phyloP scores from a whole-genome alignment of 2,329 filamentous ascomycete species.

The Ploettnerulaceae sp. region DNA sequence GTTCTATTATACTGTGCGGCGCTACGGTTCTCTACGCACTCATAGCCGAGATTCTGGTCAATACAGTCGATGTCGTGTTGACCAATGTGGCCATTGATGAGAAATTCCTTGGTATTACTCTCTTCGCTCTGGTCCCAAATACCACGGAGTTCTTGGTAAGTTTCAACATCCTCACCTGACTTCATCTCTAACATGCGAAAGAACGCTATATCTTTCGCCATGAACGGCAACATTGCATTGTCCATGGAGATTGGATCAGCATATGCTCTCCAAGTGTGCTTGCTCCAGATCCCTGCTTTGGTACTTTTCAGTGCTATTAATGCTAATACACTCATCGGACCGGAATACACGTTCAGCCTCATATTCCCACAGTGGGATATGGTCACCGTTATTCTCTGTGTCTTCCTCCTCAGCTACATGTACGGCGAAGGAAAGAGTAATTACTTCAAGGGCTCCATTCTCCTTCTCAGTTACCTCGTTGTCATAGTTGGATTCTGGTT shows the following conservation, averaged over 20 bases:
- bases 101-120: slow-evolving; percentile 93
- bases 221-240: slow-evolving; percentile 98
- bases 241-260: slow-evolving; percentile 99
- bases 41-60: slow-evolving; percentile 93
- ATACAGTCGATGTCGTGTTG: slow-evolving; percentile 94
- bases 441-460: slow-evolving; percentile 97
- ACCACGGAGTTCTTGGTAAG: slow-evolving; percentile 93
- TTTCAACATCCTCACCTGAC: slow-evolving; percentile 12
- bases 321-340: slow-evolving; percentile 49
- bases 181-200: slow-evolving; percentile 21
- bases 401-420: slow-evolving; percentile 95
- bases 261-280: slow-evolving; percentile 91
- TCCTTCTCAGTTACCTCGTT: slow-evolving; percentile 88
- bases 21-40: slow-evolving; percentile 93
- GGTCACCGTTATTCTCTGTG: slow-evolving; percentile 92
- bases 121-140: slow-evolving; percentile 95
- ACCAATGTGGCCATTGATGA: slow-evolving; percentile 89
- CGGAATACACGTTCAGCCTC: slow-evolving; percentile 69
- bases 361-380: slow-evolving; percentile 99
- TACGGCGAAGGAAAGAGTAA: slow-evolving; percentile 99
- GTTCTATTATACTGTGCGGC: slow-evolving; percentile 78
- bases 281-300: slow-evolving; percentile 88
- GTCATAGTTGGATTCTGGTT: slow-evolving; percentile 91
- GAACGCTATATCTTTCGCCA: slow-evolving; percentile 98
- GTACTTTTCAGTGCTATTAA: slow-evolving; percentile 86